phyloP scores from a whole-genome alignment of 306 rosid species.

The Casuarina cunninghamiana region DNA sequence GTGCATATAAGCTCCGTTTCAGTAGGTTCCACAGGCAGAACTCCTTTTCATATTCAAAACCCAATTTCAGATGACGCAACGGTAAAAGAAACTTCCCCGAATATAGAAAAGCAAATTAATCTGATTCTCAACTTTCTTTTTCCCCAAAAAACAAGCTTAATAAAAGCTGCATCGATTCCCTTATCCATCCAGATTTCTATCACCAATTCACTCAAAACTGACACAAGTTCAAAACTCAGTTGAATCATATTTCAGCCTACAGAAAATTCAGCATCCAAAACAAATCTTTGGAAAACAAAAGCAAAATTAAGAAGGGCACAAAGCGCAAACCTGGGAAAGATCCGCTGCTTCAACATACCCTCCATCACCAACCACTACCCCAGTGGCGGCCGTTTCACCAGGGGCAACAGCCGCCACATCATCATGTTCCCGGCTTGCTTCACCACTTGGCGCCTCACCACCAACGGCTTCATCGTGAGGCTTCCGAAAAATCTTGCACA shows the following conservation, averaged over 20 bases:
- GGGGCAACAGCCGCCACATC: constrained; percentile 35
- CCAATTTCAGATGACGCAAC: not conserved
- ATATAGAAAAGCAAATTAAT: not conserved
- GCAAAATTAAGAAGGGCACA: not conserved
- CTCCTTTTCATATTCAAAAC: not conserved
- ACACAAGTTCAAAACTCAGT: not conserved
- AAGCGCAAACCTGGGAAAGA: constrained; percentile 55
- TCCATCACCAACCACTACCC: constrained; percentile 21
- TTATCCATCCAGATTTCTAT: not conserved
- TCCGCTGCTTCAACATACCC: constrained; percentile 39
- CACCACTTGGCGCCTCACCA: constrained; percentile 84
- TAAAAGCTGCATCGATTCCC: not conserved
- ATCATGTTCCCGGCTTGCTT: constrained; percentile 80
- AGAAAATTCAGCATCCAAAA: not conserved
- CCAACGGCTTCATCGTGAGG: constrained; percentile 81
- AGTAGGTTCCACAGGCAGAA: too few species aligned
- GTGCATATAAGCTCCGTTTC: not conserved
- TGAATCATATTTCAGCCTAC: too few species aligned
- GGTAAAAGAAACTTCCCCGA: not conserved
- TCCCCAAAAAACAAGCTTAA: too few species aligned
- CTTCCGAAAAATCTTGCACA: constrained; percentile 92
- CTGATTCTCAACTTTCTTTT: not conserved
- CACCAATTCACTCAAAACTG: not conserved
- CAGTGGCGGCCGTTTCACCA: constrained; percentile 21
- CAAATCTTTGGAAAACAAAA: too few species aligned